phyloP scores from a whole-genome alignment of 495 filamentous ascomycete species.

The Aspergillus homomorphus region DNA sequence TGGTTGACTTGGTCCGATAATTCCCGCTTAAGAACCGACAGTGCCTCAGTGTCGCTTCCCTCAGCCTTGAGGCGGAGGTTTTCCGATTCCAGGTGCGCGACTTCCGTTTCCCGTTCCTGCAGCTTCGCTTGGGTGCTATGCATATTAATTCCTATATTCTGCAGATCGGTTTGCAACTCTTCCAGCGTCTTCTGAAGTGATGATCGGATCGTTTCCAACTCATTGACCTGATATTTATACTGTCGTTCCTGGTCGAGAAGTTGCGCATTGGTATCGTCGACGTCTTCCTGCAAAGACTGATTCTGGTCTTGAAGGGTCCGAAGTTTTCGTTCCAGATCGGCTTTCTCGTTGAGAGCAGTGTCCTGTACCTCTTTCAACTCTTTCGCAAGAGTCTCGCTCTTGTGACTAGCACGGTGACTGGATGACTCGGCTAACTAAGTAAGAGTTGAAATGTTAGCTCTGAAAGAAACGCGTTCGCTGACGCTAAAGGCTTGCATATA shows the following conservation, averaged over 20 bases:
- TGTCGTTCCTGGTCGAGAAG: conserved; percentile 68
- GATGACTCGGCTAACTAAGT: conserved; percentile 60
- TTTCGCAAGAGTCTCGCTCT: conserved; percentile 65
- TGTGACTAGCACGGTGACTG: conserved; percentile 63
- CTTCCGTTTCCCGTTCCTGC: conserved; percentile 61
- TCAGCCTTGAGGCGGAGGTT: conserved; percentile 78
- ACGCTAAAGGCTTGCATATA: conserved; percentile 20
- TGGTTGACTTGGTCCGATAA: conserved; percentile 85
- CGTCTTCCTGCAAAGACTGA: conserved; percentile 67
- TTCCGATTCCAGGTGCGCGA: conserved; percentile 74
- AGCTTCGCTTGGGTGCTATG: conserved; percentile 65
- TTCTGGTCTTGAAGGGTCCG: conserved; percentile 71
- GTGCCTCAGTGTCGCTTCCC: conserved; percentile 77
- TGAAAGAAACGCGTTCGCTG: neutral
- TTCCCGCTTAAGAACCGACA: conserved; percentile 79
- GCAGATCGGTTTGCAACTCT: conserved; percentile 68
- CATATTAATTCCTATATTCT: conserved; percentile 58
- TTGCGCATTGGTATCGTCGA: conserved; percentile 70
- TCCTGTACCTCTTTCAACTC: conserved; percentile 73
- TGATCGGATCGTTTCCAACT: conserved; percentile 67
- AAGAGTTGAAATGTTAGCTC: conserved; percentile 14
- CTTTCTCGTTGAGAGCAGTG: conserved; percentile 61
- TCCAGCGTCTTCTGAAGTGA: conserved; percentile 65
- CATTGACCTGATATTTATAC: conserved; percentile 63
- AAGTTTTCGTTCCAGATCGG: conserved; percentile 66